These are phyloP conservation scores for Rhizopus stolonifer DNA, from an alignment of 371 early-diverging fungal species.

Conservation along the genomic window DNA sequence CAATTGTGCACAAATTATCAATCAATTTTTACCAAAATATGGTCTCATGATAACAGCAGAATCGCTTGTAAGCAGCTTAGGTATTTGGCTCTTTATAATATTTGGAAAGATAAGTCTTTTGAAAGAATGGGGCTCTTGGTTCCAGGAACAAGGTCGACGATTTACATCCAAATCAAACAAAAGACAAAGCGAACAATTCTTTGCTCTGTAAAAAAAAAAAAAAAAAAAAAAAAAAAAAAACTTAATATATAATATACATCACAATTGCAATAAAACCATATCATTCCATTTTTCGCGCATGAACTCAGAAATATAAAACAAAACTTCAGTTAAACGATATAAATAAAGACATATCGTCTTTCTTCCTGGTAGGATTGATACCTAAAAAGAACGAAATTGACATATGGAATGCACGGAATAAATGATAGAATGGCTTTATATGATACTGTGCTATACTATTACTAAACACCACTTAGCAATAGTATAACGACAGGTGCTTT, in stretches of 20 bases:
- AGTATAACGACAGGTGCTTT: slow-evolving; percentile 47
- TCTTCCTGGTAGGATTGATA: not conserved
- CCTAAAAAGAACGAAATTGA: not conserved
- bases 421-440: slow-evolving; percentile 2
- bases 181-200: slow-evolving; percentile 58
- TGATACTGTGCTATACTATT: slow-evolving; percentile 25
- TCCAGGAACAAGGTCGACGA: too few relatives aligned
- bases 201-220: not conserved
- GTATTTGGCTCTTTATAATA: slow-evolving; percentile 55
- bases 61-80: slow-evolving; percentile 52
- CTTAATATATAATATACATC: too few relatives aligned
- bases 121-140: slow-evolving; percentile 59
- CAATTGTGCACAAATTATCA: slow-evolving; percentile 29
- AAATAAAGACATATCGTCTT: not conserved
- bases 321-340: too few relatives aligned
- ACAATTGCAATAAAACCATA: too few relatives aligned
- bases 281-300: too few relatives aligned
- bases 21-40: slow-evolving; percentile 49
- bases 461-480: slow-evolving; percentile 3
- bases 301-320: too few relatives aligned
- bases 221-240: too few relatives aligned
- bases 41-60: slow-evolving; percentile 59
- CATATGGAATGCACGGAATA: not conserved
- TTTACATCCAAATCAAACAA: too few relatives aligned
- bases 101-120: slow-evolving; percentile 56